These are phyloP conservation scores for Metarhizium guizhouense DNA, from an alignment of 2,329 filamentous ascomycete genomes.

Conservation along the genomic window DNA sequence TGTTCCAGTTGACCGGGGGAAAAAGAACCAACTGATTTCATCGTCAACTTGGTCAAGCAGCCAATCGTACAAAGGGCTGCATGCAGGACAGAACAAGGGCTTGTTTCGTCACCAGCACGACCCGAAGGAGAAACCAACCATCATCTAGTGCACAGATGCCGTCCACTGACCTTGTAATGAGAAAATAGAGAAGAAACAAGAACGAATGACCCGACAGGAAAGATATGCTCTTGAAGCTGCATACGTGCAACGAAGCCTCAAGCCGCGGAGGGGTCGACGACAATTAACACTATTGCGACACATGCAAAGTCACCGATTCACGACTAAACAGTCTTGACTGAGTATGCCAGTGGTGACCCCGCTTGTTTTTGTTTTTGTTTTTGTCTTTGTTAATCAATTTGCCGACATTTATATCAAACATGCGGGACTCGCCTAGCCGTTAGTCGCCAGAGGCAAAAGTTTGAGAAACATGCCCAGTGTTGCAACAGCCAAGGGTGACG, in stretches of 20 bases:
- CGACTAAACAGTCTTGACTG: too few relatives aligned
- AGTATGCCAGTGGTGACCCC: too few relatives aligned
- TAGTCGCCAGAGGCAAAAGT: background rate
- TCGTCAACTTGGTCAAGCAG: background rate
- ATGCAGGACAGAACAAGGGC: background rate
- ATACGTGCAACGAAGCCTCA: background rate
- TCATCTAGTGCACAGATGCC: too few relatives aligned
- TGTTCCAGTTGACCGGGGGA: background rate
- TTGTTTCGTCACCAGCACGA: background rate
- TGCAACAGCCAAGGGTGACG: background rate
- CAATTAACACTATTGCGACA: too few relatives aligned
- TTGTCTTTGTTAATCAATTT: too few relatives aligned
- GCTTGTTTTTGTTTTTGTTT: too few relatives aligned
- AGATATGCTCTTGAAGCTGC: too few relatives aligned
- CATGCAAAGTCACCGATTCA: too few relatives aligned
- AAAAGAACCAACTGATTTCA: background rate
- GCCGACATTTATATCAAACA: too few relatives aligned
- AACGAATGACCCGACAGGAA: background rate
- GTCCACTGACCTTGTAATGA: too few relatives aligned
- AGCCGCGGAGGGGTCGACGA: too few relatives aligned
- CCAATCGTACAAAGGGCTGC: slow-evolving; percentile 2
- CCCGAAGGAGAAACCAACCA: background rate
- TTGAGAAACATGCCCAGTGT: background rate
- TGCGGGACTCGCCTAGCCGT: background rate
- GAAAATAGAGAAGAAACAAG: background rate